A percentile compares a stretch with the other conserved stretches of the same genome.
Conservation (phyloP, 106 monocot species). For the Xerophyta viscosa region DNA sequence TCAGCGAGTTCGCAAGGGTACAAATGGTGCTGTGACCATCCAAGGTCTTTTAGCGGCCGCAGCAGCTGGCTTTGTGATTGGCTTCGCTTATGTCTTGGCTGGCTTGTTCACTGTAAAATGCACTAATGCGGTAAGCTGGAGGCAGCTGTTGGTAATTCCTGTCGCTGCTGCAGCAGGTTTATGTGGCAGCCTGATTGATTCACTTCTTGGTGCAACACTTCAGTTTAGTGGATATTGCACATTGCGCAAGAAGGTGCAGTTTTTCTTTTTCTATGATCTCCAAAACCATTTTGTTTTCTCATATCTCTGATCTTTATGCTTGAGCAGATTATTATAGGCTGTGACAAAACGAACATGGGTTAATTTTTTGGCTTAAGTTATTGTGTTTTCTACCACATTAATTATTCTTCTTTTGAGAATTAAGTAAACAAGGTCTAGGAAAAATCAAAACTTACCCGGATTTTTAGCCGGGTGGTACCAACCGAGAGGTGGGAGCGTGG, state of each 20-base stretch:
- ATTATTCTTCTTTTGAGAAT: too few relatives aligned
- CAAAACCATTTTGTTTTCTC: background rate
- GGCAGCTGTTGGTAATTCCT: constrained; percentile 59
- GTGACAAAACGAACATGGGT: too few relatives aligned
- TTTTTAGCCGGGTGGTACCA: too few relatives aligned
- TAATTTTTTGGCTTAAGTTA: too few relatives aligned
- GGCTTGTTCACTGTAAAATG: constrained; percentile 51
- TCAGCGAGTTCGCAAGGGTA: constrained; percentile 76
- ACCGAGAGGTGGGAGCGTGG: too few relatives aligned
- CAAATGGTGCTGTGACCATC: constrained; percentile 73
- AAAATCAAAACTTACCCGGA: too few relatives aligned
- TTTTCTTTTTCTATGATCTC: background rate
- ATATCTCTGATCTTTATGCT: too few relatives aligned
- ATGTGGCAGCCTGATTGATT: constrained; percentile 86
- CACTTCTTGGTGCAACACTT: constrained; percentile 79
- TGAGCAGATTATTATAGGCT: too few relatives aligned
- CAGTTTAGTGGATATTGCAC: constrained; percentile 88
- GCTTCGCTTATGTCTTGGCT: constrained; percentile 37
- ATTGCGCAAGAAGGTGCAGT: background rate
- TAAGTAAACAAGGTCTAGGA: too few relatives aligned
- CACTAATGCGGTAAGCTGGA: constrained; percentile 22
- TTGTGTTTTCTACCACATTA: too few relatives aligned
- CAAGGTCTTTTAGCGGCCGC: constrained; percentile 63
- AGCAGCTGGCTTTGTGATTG: constrained; percentile 66
- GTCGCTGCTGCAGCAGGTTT: constrained; percentile 61